Evolutionary conservation across 2,329 filamentous ascomycete genomes (phyloP), one percentile per base, ranked within the genome.

Genomic region (Hymenoscyphus repandus): DNA sequence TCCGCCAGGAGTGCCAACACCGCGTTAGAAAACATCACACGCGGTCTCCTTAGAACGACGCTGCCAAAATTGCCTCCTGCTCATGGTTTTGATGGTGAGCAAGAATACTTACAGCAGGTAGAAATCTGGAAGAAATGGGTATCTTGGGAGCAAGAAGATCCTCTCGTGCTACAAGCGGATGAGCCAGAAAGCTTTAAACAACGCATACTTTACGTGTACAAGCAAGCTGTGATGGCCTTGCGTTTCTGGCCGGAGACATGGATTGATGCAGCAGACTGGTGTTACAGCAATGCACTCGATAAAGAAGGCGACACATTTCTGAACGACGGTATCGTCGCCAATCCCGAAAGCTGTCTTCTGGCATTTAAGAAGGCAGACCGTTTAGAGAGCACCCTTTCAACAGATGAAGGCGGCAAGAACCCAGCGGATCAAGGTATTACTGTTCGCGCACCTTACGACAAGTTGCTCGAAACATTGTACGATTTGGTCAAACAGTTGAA

Each of bases 211-310:
- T 95, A 95, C 68, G 86, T 89, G 57, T 97, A 96, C 74, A 93
- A 90, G 67, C 92, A 96, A 67, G 90, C 92, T 4, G 73, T 95
- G 42, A 96, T 96, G 87, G 86, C 90, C 3, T 73, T 99, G 49
- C 84, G 91, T 45, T 99, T 97, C 70, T 93, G 92, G 81, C 91
- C 93, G 3, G 88, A 95, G 66, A 84, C 96, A 60, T 99, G 93
- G 93, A 91, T 90, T 45, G 90, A 96, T 53, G 92, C 90, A 9
- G 88, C 91, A 1, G 88, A 95, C 58, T 97, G 92, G 82, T 96
- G 89, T 68, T 90, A 90, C 63, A 79, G 86, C 49, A 90, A 93
- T 61, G 80, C 80, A 40, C 72, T 91, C 59, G 76, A 80, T 34
- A 71, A 82, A 40, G 85, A 90, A 33, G 78, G 78, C 41, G 74